Evolutionary conservation across 345 rosid species (phyloP).

Genomic region (Ricinus communis): DNA sequence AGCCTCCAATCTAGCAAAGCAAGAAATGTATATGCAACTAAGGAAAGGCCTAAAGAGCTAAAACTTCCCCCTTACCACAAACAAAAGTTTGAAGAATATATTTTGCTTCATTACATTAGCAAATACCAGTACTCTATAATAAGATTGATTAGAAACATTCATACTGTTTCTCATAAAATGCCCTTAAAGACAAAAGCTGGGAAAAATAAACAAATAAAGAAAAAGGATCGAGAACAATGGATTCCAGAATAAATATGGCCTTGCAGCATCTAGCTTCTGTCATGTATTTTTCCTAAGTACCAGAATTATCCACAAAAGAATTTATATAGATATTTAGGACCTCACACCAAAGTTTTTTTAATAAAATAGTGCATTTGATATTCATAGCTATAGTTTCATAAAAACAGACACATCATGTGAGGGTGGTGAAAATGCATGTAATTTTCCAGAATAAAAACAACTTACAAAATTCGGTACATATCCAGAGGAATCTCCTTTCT

Average conservation of each 20-base stretch:
- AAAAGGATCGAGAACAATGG: background rate
- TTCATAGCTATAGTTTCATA: background rate
- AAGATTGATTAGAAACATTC: background rate
- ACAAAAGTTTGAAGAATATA: too few relatives aligned
- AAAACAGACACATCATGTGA: background rate
- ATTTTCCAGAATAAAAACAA: slow-evolving; percentile 16
- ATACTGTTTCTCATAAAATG: background rate
- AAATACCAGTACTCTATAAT: too few relatives aligned
- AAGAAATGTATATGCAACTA: too few relatives aligned
- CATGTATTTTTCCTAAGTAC: background rate
- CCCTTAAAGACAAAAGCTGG: background rate
- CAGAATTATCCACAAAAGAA: background rate
- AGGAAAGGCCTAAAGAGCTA: too few relatives aligned
- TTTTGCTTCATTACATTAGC: too few relatives aligned
- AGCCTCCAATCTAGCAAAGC: too few relatives aligned
- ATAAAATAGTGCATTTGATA: background rate
- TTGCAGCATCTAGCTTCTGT: too few relatives aligned
- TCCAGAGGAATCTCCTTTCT: slow-evolving; percentile 72
- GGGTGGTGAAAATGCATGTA: background rate
- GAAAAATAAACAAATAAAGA: background rate
- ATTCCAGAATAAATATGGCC: background rate
- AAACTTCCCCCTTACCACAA: too few relatives aligned
- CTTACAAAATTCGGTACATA: slow-evolving; percentile 92
- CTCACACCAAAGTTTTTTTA: background rate
- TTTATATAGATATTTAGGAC: too few relatives aligned